A percentile compares a stretch with the other conserved stretches of the same genome.
Conservation (phyloP, 495 filamentous ascomycete genomes). For the Lasiosphaeris hirsuta region DNA sequence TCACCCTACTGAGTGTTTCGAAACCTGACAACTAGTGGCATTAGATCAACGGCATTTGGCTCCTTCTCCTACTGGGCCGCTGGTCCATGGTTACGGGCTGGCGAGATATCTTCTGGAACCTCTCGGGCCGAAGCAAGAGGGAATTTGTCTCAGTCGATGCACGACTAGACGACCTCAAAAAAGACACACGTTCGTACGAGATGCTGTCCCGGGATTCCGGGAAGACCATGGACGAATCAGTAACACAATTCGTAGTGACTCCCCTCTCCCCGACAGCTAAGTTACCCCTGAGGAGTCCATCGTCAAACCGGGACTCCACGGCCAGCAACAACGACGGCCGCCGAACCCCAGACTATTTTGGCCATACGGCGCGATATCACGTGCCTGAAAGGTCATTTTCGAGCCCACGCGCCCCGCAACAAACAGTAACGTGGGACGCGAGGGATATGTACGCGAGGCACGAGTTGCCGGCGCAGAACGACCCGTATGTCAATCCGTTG, state of each 20-base stretch:
- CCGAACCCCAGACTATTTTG: slow-evolving; percentile 49
- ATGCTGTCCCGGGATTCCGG: slow-evolving; percentile 64
- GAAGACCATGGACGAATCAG: slow-evolving; percentile 39
- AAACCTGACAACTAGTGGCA: slow-evolving; percentile 10
- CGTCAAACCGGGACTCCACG: slow-evolving; percentile 10
- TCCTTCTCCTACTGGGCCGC: slow-evolving; percentile 74
- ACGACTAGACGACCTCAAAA: slow-evolving; percentile 53
- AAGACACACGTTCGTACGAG: slow-evolving; percentile 72
- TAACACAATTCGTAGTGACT: slow-evolving; percentile 46
- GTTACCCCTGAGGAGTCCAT: slow-evolving; percentile 33
- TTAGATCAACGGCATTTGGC: slow-evolving; percentile 81
- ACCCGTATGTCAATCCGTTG: slow-evolving; percentile 41
- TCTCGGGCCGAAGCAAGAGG: slow-evolving; percentile 42
- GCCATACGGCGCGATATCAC: slow-evolving; percentile 44
- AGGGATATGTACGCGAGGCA: slow-evolving; percentile 33
- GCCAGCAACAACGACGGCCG: slow-evolving; percentile 31
- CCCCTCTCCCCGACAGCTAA: slow-evolving; percentile 40
- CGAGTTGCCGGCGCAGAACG: slow-evolving; percentile 21
- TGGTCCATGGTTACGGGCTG: slow-evolving; percentile 81
- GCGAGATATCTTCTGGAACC: slow-evolving; percentile 58
- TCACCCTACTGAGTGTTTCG: neutral
- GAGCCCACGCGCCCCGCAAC: slow-evolving; percentile 39
- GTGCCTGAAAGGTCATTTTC: slow-evolving; percentile 46
- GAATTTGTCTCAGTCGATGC: slow-evolving; percentile 92
- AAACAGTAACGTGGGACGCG: slow-evolving; percentile 38